Evolutionary conservation across 108 stramenopile genomes (phyloP), one percentile per base, ranked within the genome.

Genomic region (Cylindrotheca fusiformis): DNA sequence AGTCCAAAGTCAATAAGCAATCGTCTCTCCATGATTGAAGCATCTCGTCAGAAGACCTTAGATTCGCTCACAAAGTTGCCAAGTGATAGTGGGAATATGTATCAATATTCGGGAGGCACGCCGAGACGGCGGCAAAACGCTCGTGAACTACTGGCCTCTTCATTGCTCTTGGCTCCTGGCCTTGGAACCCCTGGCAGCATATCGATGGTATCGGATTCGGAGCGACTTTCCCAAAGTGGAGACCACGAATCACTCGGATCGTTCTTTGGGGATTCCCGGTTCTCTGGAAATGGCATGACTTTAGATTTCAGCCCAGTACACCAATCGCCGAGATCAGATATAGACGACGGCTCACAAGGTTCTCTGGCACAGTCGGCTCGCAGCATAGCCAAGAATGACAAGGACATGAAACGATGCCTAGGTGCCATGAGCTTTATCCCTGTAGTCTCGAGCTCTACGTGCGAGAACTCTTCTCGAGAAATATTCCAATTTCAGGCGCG

Each of bases 381-480:
- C 8, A 50, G 46, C 26, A 8, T 31, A 14, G n/a, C 48, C 6
- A 21, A 4, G 1, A 30, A 68, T 26, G 53, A 49, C 27, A 45
- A 12, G 10, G 45, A 68, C 14, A 17, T 68, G 0, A 33, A 82
- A 53, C 21, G 76, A 53, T 81, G 78, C 29, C 72, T 85, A 48
- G 68, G 82, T 61, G 82, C 86, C 46, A 65, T 88, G 72, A 55
- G 77, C 52, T 91, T 87, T 56, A 94, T 94, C 55, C 93, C 93
- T 24, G 51, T 53, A 20, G 60, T 91, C 47, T 74, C 80, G 8
- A 63, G 61, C 3, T 61, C 49, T 14, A 29, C 10, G 8, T 50
- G 49, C 4, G 63, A 61, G 18, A 55, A n/a, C 4, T 44, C 60
- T 52, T 30, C 55, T 6, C 58, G 23, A 3, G 52, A 30, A 3